Evolutionary conservation across 129 eudicot genomes (phyloP).

Genomic region (carrot (Daucus carota)): DH1_v3.0 NC_030387.2:31590001-31590500

Average conservation of each 20-base stretch:
- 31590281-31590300: neutral
- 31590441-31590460: neutral
- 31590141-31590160: neutral
- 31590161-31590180: neutral
- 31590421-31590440: neutral
- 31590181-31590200: neutral
- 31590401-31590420: slow-evolving; percentile 1
- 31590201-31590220: neutral
- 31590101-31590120: neutral
- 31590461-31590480: neutral
- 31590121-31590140: neutral
- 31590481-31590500: neutral
- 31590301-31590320: neutral
- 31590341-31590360: neutral
- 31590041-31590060: neutral
- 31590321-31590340: neutral
- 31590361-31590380: neutral
- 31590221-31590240: neutral
- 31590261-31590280: slow-evolving; percentile 6
- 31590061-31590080: neutral
- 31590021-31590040: neutral
- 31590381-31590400: neutral
- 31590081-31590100: neutral
- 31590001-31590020: neutral
- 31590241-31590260: neutral